Percentiles rank a stretch among this genome's conserved stretches.
Evolutionary conservation across 352 stramenopile species (phyloP).

Genomic region (Aphanomyces invadans): DNA sequence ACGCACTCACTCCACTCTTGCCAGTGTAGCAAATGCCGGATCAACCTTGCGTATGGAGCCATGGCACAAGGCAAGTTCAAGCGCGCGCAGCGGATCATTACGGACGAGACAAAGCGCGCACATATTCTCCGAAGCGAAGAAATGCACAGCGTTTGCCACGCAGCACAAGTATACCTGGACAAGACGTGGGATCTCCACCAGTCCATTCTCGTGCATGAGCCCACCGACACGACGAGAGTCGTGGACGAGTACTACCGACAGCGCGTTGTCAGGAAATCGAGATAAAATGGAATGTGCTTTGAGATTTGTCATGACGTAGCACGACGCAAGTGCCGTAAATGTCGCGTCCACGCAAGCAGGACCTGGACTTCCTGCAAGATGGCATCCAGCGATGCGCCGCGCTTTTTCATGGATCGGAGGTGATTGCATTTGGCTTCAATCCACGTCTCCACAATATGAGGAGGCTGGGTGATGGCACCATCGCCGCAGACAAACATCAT

Average conservation of each 20-base stretch:
- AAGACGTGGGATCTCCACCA: constrained; percentile 60
- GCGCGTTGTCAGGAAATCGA: constrained; percentile 44
- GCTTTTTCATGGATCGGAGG: neutral
- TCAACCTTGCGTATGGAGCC: constrained; percentile 75
- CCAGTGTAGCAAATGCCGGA: constrained; percentile 50
- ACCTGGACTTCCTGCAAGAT: constrained; percentile 7
- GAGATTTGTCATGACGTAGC: neutral
- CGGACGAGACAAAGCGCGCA: neutral
- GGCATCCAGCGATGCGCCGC: neutral
- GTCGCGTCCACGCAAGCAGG: neutral
- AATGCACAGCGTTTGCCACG: constrained; percentile 49
- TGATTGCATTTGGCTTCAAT: constrained; percentile 9
- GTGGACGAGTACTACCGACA: constrained; percentile 79
- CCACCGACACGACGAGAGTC: constrained; percentile 26
- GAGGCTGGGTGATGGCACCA: neutral
- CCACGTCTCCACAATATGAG: neutral
- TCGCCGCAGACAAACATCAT: neutral
- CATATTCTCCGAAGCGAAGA: constrained; percentile 45
- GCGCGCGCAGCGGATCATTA: constrained; percentile 45
- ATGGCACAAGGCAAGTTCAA: constrained; percentile 61
- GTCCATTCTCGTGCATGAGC: constrained; percentile 36
- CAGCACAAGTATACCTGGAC: constrained; percentile 52
- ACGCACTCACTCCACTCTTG: neutral
- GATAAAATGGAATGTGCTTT: neutral
- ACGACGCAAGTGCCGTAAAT: neutral